Evolutionary conservation across 768 basidiomycete species (phyloP).

Genomic region (Boletus subparvulus): DNA sequence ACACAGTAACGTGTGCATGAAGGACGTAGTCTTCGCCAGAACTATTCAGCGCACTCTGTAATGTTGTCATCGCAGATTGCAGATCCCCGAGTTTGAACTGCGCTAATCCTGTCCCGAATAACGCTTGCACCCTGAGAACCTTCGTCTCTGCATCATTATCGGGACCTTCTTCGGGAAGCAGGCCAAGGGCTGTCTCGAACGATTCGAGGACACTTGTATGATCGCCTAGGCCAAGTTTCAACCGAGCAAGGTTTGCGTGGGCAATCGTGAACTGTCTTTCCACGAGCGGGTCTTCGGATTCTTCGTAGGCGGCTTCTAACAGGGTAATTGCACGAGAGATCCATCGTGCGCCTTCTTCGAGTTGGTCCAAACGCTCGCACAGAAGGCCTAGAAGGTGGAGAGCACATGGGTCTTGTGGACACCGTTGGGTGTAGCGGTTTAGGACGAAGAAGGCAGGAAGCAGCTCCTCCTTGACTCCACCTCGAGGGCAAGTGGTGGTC

Average conservation of each 20-base stretch:
- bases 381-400: slow-evolving; percentile 83
- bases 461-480: slow-evolving; percentile 45
- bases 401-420: slow-evolving; percentile 69
- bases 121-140: slow-evolving; percentile 57
- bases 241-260: slow-evolving; percentile 76
- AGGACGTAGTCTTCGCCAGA: slow-evolving; percentile 48
- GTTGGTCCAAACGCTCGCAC: slow-evolving; percentile 79
- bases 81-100: slow-evolving; percentile 63
- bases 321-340: slow-evolving; percentile 64
- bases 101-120: slow-evolving; percentile 72
- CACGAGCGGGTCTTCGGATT: slow-evolving; percentile 72
- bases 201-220: slow-evolving; percentile 63
- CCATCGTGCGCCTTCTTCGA: slow-evolving; percentile 55
- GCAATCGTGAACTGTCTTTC: slow-evolving; percentile 82
- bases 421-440: slow-evolving; percentile 66
- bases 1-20: slow-evolving; percentile 67
- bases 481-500: slow-evolving; percentile 11
- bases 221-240: slow-evolving; percentile 61
- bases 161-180: slow-evolving; percentile 54
- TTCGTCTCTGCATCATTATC: slow-evolving; percentile 34
- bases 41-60: slow-evolving; percentile 66
- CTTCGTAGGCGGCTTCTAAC: slow-evolving; percentile 87
- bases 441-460: slow-evolving; percentile 81
- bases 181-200: slow-evolving; percentile 68
- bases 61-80: slow-evolving; percentile 57